A percentile compares a stretch with the other conserved stretches of the same genome.
phyloP scores from a whole-genome alignment of 2,329 filamentous ascomycete genomes.

The Cercospora berteroae region DNA sequence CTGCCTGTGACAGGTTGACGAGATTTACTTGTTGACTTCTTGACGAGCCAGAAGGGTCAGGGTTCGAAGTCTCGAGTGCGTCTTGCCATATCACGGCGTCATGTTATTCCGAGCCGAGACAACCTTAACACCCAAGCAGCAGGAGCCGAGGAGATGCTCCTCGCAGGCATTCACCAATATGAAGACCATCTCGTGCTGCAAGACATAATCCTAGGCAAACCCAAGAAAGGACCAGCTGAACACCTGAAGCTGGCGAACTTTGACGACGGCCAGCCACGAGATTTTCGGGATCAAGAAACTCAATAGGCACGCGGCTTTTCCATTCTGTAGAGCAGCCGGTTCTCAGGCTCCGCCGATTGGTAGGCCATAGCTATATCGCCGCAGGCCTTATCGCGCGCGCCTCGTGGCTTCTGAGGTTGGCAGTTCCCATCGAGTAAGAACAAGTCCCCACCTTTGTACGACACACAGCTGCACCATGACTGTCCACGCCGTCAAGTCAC shows the following conservation, averaged over 20 bases:
- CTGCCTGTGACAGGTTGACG: neutral
- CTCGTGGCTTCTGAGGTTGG: neutral
- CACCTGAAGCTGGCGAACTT: neutral
- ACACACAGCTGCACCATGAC: neutral
- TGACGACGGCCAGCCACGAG: neutral
- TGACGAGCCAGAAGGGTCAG: too few relatives aligned
- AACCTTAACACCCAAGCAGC: neutral
- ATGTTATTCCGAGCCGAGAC: neutral
- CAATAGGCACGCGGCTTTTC: neutral
- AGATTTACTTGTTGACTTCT: neutral
- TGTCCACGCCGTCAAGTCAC: neutral
- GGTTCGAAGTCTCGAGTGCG: too few relatives aligned
- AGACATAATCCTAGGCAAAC: neutral
- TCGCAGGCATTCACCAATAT: too few relatives aligned
- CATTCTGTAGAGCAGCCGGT: neutral
- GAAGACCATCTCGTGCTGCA: neutral
- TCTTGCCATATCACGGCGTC: neutral
- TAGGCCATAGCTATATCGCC: neutral
- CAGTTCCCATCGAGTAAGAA: constrained; percentile 2
- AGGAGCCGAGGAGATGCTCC: neutral
- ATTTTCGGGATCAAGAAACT: neutral
- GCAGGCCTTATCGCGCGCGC: neutral
- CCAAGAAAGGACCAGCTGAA: neutral
- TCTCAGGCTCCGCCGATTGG: neutral
- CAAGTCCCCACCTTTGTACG: neutral